phyloP scores from a whole-genome alignment of 768 basidiomycete species.

The Hypholoma sublateritium region DNA sequence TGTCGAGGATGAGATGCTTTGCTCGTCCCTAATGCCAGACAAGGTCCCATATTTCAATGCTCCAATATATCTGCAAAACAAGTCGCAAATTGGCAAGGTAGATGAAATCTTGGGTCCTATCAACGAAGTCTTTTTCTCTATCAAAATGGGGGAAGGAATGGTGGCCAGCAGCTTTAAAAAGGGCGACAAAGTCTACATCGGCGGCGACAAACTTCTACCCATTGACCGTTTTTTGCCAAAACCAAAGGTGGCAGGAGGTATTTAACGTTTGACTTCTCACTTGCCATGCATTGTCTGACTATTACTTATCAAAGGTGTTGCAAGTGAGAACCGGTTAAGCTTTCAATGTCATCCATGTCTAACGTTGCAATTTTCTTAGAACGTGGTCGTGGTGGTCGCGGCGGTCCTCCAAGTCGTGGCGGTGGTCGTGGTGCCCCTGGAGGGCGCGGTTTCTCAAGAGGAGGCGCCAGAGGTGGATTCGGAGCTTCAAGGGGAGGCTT shows the following conservation, averaged over 20 bases:
- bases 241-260: constrained; percentile 79
- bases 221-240: constrained; percentile 97
- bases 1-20: constrained; percentile 98
- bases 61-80: constrained; percentile 96
- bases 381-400: constrained; percentile 35
- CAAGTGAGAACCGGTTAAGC: constrained; percentile 38
- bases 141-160: constrained; percentile 97
- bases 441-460: constrained; percentile 47
- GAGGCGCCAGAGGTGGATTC: constrained; percentile 37
- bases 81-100: constrained; percentile 93
- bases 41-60: constrained; percentile 99
- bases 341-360: constrained; percentile 6
- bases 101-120: constrained; percentile 99
- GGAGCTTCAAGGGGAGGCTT: constrained; percentile 25
- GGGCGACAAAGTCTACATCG: constrained; percentile 98
- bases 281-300: not conserved
- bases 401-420: constrained; percentile 32
- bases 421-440: constrained; percentile 35
- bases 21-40: constrained; percentile 77
- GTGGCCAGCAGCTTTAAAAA: constrained; percentile 94
- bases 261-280: constrained; percentile 20
- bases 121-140: constrained; percentile 96
- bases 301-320: constrained; percentile 38
- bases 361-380: constrained; percentile 24
- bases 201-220: constrained; percentile 94